phyloP scores from a whole-genome alignment of 2,329 filamentous ascomycete genomes.

The Exophiala aquamarina region DNA sequence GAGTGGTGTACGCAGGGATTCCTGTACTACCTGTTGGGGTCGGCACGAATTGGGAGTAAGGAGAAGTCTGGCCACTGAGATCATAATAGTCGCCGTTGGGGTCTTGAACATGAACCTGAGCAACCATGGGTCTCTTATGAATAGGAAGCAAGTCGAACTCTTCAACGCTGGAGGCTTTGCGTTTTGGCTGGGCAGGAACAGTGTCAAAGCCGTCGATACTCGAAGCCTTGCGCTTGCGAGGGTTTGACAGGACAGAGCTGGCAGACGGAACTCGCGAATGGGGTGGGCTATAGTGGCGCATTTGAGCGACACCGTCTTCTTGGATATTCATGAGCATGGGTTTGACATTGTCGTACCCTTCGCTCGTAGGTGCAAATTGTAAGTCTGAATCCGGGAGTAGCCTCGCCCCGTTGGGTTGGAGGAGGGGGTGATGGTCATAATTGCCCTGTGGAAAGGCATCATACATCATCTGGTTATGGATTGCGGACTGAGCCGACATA shows the following conservation, averaged over 20 bases:
- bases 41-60: slow-evolving; percentile 53
- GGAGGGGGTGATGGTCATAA: slow-evolving; percentile 24
- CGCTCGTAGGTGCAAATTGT: slow-evolving; percentile 11
- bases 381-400: slow-evolving; percentile 16
- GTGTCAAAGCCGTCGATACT: background rate
- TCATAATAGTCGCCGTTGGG: slow-evolving; percentile 54
- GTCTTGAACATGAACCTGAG: slow-evolving; percentile 47
- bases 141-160: slow-evolving; percentile 49
- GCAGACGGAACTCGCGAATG: slow-evolving; percentile 14
- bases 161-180: slow-evolving; percentile 55
- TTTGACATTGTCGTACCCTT: slow-evolving; percentile 5
- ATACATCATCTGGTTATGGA: slow-evolving; percentile 23
- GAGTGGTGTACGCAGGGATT: slow-evolving; percentile 39
- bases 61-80: slow-evolving; percentile 44
- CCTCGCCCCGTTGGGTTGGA: slow-evolving; percentile 13
- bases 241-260: slow-evolving; percentile 9
- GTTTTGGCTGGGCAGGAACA: slow-evolving; percentile 46
- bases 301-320: slow-evolving; percentile 3
- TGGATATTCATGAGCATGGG: slow-evolving; percentile 5
- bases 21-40: slow-evolving; percentile 45
- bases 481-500: slow-evolving; percentile 11
- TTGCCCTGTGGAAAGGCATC: slow-evolving; percentile 36
- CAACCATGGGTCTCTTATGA: slow-evolving; percentile 47
- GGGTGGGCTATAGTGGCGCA: slow-evolving; percentile 8
- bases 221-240: slow-evolving; percentile 22